phyloP scores from a whole-genome alignment of 2,329 filamentous ascomycete species.

The Exophiala sideris region DNA sequence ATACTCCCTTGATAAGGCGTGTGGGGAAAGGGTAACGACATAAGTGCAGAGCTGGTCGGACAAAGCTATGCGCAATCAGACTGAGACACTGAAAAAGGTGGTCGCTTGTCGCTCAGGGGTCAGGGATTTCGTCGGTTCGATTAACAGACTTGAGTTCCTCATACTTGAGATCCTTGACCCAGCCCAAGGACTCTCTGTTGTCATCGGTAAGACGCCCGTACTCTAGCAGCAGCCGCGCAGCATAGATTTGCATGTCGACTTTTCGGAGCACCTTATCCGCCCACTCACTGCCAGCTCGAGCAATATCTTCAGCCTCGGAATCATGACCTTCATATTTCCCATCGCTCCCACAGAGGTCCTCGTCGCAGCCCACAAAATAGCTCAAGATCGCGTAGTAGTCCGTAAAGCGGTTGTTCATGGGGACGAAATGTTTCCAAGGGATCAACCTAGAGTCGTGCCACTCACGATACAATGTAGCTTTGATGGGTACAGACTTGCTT shows the following conservation, averaged over 20 bases:
- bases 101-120: neutral
- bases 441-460: conserved; percentile 75
- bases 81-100: neutral
- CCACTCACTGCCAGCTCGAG: conserved; percentile 64
- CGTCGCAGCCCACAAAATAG: conserved; percentile 56
- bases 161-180: neutral
- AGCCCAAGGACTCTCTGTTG: neutral
- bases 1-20: neutral
- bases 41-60: neutral
- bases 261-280: conserved; percentile 63
- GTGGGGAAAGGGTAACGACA: neutral
- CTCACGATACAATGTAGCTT: conserved; percentile 73
- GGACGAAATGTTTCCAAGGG: conserved; percentile 77
- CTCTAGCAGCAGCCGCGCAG: conserved; percentile 61
- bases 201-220: conserved; percentile 41
- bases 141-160: neutral
- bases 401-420: conserved; percentile 69
- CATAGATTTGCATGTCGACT: conserved; percentile 73
- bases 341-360: neutral
- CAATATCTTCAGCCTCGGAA: conserved; percentile 60
- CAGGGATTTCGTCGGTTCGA: neutral
- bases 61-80: neutral
- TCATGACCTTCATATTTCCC: conserved; percentile 40
- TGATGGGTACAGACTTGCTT: conserved; percentile 69
- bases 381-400: conserved; percentile 72